These are phyloP conservation scores for Pseudozyma sp. DNA, from an alignment of 1,284 basidiomycete genomes.

Conservation along the genomic window DNA sequence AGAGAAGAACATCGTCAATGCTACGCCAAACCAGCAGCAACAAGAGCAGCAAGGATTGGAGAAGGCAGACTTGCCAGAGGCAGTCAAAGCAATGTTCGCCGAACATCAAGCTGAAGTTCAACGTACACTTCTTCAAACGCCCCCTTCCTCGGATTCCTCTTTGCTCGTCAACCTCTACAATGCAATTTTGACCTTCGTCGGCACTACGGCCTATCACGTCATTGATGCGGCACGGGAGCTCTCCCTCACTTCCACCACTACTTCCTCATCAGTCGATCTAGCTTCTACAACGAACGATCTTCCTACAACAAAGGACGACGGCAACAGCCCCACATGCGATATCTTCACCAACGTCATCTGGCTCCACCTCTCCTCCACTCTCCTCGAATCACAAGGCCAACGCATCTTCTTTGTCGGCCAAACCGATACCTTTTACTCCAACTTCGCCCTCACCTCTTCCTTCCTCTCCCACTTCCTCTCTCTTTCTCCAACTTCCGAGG, in stretches of 20 bases:
- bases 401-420: slow-evolving; percentile 88
- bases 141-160: neutral
- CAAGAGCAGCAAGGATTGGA: neutral
- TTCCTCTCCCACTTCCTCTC: slow-evolving; percentile 88
- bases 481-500: slow-evolving; percentile 77
- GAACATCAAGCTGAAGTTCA: slow-evolving; percentile 70
- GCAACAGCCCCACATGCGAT: slow-evolving; percentile 32
- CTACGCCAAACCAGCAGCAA: neutral
- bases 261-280: neutral
- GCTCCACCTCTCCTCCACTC: slow-evolving; percentile 81
- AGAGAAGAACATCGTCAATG: slow-evolving; percentile 12
- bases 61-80: slow-evolving; percentile 2
- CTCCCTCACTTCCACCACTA: neutral
- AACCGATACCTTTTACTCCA: slow-evolving; percentile 83
- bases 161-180: slow-evolving; percentile 80
- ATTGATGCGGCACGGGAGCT: slow-evolving; percentile 79
- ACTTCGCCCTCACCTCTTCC: slow-evolving; percentile 83
- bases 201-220: slow-evolving; percentile 77
- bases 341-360: slow-evolving; percentile 78
- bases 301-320: neutral
- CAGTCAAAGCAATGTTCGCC: slow-evolving; percentile 77
- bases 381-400: slow-evolving; percentile 82
- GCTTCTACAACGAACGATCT: too few species aligned
- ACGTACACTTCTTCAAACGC: slow-evolving; percentile 70
- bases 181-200: slow-evolving; percentile 81